A percentile compares a stretch with the other conserved stretches of the same genome.
Conservation (phyloP, 257 asterid genomes). For the Gentiana straminea region DNA sequence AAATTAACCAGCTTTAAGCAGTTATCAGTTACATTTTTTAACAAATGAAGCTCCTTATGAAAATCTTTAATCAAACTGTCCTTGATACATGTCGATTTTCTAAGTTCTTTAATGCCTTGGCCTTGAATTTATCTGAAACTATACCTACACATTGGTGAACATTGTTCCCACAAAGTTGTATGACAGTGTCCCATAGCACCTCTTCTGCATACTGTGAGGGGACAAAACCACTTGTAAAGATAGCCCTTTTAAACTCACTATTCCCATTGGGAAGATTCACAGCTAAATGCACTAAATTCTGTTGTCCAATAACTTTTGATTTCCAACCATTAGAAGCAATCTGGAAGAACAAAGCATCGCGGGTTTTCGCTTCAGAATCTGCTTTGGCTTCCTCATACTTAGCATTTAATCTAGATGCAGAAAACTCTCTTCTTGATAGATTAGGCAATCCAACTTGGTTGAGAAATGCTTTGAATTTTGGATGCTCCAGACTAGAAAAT, state of each 20-base stretch:
- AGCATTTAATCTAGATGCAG: slow-evolving; percentile 51
- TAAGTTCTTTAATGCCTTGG: slow-evolving; percentile 59
- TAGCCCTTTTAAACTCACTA: slow-evolving; percentile 56
- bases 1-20: slow-evolving; percentile 66
- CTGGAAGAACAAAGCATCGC: slow-evolving; percentile 97
- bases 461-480: slow-evolving; percentile 79
- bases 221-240: slow-evolving; percentile 54
- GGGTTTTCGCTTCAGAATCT: slow-evolving; percentile 69
- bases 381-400: slow-evolving; percentile 61
- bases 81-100: slow-evolving; percentile 76
- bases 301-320: slow-evolving; percentile 24
- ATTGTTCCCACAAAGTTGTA: slow-evolving; percentile 59
- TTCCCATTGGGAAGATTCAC: slow-evolving; percentile 94
- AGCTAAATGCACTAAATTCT: slow-evolving; percentile 53
- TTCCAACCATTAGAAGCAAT: slow-evolving; percentile 87
- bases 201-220: slow-evolving; percentile 79
- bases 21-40: slow-evolving; percentile 56
- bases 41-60: slow-evolving; percentile 63
- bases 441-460: slow-evolving; percentile 69
- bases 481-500: slow-evolving; percentile 75
- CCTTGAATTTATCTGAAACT: slow-evolving; percentile 84
- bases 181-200: slow-evolving; percentile 69
- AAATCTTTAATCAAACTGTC: slow-evolving; percentile 70
- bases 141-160: slow-evolving; percentile 78
- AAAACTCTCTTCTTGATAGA: slow-evolving; percentile 47